Base-by-base conservation (phyloP, 2,329 filamentous ascomycete genomes). In the Thermothelomyces thermophilus region DNA sequence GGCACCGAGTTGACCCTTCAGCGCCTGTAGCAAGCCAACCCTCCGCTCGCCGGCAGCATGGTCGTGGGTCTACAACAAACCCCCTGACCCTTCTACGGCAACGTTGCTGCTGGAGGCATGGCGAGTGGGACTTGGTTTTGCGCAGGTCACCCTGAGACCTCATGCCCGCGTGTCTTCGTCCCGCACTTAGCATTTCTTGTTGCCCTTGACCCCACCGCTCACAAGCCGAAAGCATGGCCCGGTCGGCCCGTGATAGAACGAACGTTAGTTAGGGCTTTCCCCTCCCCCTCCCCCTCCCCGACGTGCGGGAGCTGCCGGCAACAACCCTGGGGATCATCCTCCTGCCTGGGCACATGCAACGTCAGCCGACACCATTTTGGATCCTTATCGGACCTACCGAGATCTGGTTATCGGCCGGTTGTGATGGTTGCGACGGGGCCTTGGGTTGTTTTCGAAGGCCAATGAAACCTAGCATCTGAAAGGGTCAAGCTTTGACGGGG, bases 61-160 rank as follows among this genome's bases (percentile, higher is more conserved):
- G 17, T 26, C n/a, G 13, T 19, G 33, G 11, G n/a, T 35, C 13
- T 10, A n/a, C 41, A 9, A 9, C 24, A 45, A n/a, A 11, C 20
- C 35, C 26, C 34, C 41, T 45, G 41, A 44, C n/a, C 41, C 20
- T 17, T n/a, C 10, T 44, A 3, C 47, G 20, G 48, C 42, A 50
- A 50, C 48, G 48, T 50, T 50, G 48, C 48, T 14, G 20, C 41
- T 28, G 30, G 35, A 5, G 14, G 26, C 17, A 30, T 45, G 41
- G 22, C 5, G 28, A 28, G 22, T 11, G 39, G 16, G 16, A n/a
- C 31, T 17, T 20, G 20, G 10, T 34, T 22, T 48, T 20, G 7
- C 14, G 17, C 31, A 16, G 16, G 9, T 22, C 17, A 24, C 10
- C 16, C n/a, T 37, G 33, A 41, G 22, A 35, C 45, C 19, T 26